Conservation (phyloP, 2,329 filamentous ascomycete species). For the Penicillium janthinellum region DNA sequence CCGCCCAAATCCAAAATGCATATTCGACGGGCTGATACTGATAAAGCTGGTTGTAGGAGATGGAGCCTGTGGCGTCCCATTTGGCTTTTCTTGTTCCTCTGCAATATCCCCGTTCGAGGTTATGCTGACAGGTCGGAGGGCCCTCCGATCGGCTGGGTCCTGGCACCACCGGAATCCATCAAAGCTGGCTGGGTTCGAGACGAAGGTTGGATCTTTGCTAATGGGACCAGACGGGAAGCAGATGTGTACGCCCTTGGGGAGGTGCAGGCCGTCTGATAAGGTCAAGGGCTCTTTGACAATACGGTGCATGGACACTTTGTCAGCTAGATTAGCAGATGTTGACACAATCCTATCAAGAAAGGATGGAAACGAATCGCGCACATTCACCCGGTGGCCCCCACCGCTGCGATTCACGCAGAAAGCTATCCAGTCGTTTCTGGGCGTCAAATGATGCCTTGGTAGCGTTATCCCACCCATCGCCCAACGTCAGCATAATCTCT, state of each 20-base stretch:
- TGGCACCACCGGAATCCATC: conserved; percentile 34
- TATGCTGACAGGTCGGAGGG: not conserved
- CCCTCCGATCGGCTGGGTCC: conserved; percentile 17
- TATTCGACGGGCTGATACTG: conserved; percentile 6
- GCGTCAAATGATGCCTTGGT: conserved; percentile 23
- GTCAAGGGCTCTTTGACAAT: conserved; percentile 28
- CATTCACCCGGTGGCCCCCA: conserved; percentile 33
- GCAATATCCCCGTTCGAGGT: not conserved
- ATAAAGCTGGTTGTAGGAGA: conserved; percentile 1
- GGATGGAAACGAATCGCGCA: conserved; percentile 9
- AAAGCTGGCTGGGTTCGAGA: conserved; percentile 26
- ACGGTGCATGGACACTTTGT: conserved; percentile 32
- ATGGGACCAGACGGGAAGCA: conserved; percentile 34
- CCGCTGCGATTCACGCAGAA: conserved; percentile 34
- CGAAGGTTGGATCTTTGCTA: conserved; percentile 28
- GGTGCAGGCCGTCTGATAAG: conserved; percentile 28
- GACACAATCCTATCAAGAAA: not conserved
- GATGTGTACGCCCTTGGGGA: conserved; percentile 30
- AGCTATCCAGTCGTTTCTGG: conserved; percentile 31
- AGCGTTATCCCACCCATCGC: conserved; percentile 29
- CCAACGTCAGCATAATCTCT: conserved; percentile 45
- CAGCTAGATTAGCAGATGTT: not conserved
- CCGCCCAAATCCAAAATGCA: conserved; percentile 15
- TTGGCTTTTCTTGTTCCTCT: conserved; percentile 27
- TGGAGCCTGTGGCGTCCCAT: conserved; percentile 28